These are phyloP conservation scores for Biscogniauxia marginata DNA, from an alignment of 2,329 filamentous ascomycete species.

Conservation along the genomic window DNA sequence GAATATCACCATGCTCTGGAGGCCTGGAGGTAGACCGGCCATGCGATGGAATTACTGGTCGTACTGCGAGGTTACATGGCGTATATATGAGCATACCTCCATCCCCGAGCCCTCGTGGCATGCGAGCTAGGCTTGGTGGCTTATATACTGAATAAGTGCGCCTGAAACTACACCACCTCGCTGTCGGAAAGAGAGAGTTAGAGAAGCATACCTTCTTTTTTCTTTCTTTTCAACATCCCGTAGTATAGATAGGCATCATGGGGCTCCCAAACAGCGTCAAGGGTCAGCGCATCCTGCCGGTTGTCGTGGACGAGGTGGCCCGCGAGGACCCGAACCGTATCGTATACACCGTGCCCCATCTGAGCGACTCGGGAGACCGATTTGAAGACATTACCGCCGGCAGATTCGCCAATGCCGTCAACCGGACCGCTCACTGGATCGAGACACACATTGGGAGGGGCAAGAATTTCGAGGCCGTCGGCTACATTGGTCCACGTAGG, in stretches of 20 bases:
- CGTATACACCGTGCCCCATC: slow-evolving; percentile 23
- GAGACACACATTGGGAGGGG: slow-evolving; percentile 18
- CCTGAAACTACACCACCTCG: neutral
- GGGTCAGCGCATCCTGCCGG: slow-evolving; percentile 22
- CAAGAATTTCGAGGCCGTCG: slow-evolving; percentile 22
- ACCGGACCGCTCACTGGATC: slow-evolving; percentile 21
- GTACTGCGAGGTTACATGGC: neutral
- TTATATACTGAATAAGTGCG: neutral
- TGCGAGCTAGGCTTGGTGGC: neutral
- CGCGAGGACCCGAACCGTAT: slow-evolving; percentile 20
- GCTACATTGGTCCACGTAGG: slow-evolving; percentile 24
- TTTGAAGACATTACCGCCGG: slow-evolving; percentile 23
- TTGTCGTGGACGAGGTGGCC: slow-evolving; percentile 23
- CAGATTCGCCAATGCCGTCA: slow-evolving; percentile 24
- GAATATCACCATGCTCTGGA: neutral
- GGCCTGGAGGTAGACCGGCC: neutral
- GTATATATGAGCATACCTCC: neutral
- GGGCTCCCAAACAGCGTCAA: slow-evolving; percentile 11
- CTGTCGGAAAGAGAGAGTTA: neutral
- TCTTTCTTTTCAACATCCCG: neutral
- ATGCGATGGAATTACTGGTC: neutral
- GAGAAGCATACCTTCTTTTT: neutral
- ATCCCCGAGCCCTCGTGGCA: neutral
- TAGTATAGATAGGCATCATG: slow-evolving; percentile 10
- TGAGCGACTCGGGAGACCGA: slow-evolving; percentile 21